A percentile compares a stretch with the other conserved stretches of the same genome.
phyloP scores from a whole-genome alignment of 2,329 filamentous ascomycete genomes.

The Hymenoscyphus albidus region DNA sequence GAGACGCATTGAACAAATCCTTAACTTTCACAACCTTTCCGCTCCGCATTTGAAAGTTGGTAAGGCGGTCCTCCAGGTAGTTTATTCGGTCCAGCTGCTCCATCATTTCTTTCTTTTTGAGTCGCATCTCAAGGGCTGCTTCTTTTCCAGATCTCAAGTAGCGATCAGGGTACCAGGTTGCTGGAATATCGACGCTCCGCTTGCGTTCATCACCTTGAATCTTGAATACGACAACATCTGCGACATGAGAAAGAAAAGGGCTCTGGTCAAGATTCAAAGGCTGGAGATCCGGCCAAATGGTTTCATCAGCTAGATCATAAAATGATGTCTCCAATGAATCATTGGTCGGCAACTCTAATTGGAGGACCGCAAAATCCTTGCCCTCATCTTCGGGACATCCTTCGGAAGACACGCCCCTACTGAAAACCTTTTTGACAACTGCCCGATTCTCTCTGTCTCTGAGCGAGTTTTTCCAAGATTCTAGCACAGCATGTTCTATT shows the following conservation, averaged over 20 bases:
- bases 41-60: constrained; percentile 19
- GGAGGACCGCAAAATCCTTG: constrained; percentile 32
- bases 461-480: constrained; percentile 23
- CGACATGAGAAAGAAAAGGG: constrained; percentile 35
- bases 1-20: constrained; percentile 30
- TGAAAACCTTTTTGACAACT: constrained; percentile 29
- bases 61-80: constrained; percentile 29
- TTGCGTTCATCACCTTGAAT: constrained; percentile 41
- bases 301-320: constrained; percentile 35
- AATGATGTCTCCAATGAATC: constrained; percentile 29
- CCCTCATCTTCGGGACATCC: constrained; percentile 14
- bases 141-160: constrained; percentile 46
- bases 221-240: constrained; percentile 49
- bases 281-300: constrained; percentile 28
- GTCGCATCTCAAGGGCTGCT: constrained; percentile 44
- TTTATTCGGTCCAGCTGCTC: constrained; percentile 31
- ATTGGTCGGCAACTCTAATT: constrained; percentile 27
- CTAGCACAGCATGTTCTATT: constrained; percentile 27
- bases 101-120: constrained; percentile 26
- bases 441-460: constrained; percentile 14
- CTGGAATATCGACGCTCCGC: constrained; percentile 48
- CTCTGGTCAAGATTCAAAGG: constrained; percentile 23
- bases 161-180: constrained; percentile 51
- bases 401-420: constrained; percentile 25
- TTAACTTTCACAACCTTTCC: constrained; percentile 30